These are phyloP conservation scores for Psidium guajava DNA, from an alignment of 345 rosid species.

Conservation along the genomic window DNA sequence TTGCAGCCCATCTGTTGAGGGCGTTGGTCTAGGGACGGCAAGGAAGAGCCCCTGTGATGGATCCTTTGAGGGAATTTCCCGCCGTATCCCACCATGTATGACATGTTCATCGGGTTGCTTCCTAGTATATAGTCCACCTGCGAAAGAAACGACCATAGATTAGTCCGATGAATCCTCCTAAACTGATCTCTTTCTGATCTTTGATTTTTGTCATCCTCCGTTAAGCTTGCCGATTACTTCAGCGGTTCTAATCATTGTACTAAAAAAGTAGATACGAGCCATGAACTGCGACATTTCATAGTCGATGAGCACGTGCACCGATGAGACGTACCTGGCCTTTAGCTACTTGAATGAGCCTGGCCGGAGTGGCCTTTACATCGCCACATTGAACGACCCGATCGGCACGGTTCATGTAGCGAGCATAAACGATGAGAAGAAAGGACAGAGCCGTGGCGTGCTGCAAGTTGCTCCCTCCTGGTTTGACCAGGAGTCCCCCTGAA, in stretches of 20 bases:
- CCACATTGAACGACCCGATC: slow-evolving; percentile 19
- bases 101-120: slow-evolving; percentile 57
- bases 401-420: slow-evolving; percentile 15
- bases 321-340: slow-evolving; percentile 29
- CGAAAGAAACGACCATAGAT: not conserved
- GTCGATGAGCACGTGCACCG: not conserved
- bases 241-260: not conserved
- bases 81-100: slow-evolving; percentile 88
- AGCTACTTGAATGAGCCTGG: slow-evolving; percentile 21
- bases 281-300: not conserved
- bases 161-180: not conserved
- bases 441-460: slow-evolving; percentile 37
- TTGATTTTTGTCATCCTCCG: not conserved
- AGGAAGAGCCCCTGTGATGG: slow-evolving; percentile 68
- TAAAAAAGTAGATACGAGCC: not conserved
- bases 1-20: slow-evolving; percentile 28
- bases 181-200: not conserved
- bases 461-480: slow-evolving; percentile 42
- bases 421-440: slow-evolving; percentile 39
- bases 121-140: slow-evolving; percentile 84
- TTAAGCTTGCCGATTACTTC: not conserved
- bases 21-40: slow-evolving; percentile 40
- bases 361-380: slow-evolving; percentile 7
- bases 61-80: slow-evolving; percentile 44
- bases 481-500: slow-evolving; percentile 42